These are phyloP conservation scores for Diplodia seriata DNA, from an alignment of 2,329 filamentous ascomycete species.

Conservation along the genomic window DNA sequence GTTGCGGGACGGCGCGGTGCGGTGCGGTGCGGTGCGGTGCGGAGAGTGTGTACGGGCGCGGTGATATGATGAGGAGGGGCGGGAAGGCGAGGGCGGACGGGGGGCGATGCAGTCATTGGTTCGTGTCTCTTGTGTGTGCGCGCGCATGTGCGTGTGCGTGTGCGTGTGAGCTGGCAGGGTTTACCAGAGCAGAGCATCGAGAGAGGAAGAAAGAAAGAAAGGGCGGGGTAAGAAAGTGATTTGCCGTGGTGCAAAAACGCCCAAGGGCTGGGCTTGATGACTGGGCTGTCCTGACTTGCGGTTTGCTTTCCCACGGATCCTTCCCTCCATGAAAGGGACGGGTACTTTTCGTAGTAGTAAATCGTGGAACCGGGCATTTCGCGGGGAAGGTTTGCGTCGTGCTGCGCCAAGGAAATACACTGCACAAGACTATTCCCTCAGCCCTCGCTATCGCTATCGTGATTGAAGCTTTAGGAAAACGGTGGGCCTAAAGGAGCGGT, in stretches of 20 bases:
- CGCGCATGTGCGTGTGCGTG: too few species aligned
- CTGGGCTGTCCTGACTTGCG: not conserved
- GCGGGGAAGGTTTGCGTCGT: not conserved
- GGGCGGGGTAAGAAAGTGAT: slow-evolving; percentile 7
- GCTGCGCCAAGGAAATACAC: not conserved
- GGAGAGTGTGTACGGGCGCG: not conserved
- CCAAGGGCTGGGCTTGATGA: not conserved
- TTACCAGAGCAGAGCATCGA: not conserved
- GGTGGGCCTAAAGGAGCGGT: not conserved
- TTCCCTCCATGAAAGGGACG: not conserved
- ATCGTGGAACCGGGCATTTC: not conserved
- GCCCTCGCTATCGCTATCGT: slow-evolving; percentile 22
- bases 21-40: slow-evolving; percentile 2
- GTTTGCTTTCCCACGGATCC: not conserved
- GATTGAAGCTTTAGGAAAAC: not conserved
- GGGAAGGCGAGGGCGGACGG: not conserved
- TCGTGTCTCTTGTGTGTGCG: too few species aligned
- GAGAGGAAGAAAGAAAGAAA: not conserved
- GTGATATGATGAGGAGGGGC: slow-evolving; percentile 1
- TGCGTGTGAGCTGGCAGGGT: too few species aligned
- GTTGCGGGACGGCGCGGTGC: slow-evolving; percentile 16
- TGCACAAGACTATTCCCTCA: not conserved
- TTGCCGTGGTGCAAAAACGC: not conserved
- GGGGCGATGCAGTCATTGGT: not conserved
- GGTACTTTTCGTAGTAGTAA: too few species aligned